phyloP scores from a whole-genome alignment of 2,329 filamentous ascomycete genomes.

The Dendrostoma leiphaemia region DNA sequence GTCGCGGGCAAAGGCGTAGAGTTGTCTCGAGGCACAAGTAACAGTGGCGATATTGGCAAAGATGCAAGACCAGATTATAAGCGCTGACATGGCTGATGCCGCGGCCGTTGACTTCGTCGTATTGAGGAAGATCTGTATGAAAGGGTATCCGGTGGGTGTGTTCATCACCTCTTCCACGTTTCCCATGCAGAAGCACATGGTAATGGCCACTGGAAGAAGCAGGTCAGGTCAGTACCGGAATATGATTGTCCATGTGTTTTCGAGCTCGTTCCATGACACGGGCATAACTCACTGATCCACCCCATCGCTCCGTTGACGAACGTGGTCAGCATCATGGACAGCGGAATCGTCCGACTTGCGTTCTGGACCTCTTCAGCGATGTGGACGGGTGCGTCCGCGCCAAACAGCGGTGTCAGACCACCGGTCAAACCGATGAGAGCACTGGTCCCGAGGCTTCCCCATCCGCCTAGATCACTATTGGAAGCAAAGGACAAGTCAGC shows the following conservation, averaged over 20 bases:
- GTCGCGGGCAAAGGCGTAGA: slow-evolving; percentile 34
- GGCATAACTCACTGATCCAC: slow-evolving; percentile 29
- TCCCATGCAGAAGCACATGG: slow-evolving; percentile 17
- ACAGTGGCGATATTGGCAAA: slow-evolving; percentile 28
- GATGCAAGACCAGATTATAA: slow-evolving; percentile 25
- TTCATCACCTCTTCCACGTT: slow-evolving; percentile 1
- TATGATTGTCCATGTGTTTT: too few relatives aligned
- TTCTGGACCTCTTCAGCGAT: slow-evolving; percentile 33
- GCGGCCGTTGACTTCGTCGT: slow-evolving; percentile 23
- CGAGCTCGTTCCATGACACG: too few relatives aligned
- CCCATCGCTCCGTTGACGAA: slow-evolving; percentile 32
- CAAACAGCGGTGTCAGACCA: slow-evolving; percentile 32
- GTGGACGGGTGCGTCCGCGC: slow-evolving; percentile 30
- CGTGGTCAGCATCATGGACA: slow-evolving; percentile 31
- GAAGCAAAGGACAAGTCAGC: too few relatives aligned
- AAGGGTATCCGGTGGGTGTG: slow-evolving; percentile 26
- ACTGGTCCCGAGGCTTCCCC: slow-evolving; percentile 31
- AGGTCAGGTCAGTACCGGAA: not conserved
- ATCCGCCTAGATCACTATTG: slow-evolving; percentile 31
- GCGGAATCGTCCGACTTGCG: slow-evolving; percentile 27
- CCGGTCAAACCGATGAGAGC: slow-evolving; percentile 38
- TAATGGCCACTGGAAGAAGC: slow-evolving; percentile 11
- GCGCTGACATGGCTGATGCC: slow-evolving; percentile 25
- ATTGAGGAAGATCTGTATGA: slow-evolving; percentile 30
- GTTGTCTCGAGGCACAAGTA: slow-evolving; percentile 29